Evolutionary conservation across 78 protist species (phyloP).

Genomic region (Mastigamoeba balamuthi): DNA sequence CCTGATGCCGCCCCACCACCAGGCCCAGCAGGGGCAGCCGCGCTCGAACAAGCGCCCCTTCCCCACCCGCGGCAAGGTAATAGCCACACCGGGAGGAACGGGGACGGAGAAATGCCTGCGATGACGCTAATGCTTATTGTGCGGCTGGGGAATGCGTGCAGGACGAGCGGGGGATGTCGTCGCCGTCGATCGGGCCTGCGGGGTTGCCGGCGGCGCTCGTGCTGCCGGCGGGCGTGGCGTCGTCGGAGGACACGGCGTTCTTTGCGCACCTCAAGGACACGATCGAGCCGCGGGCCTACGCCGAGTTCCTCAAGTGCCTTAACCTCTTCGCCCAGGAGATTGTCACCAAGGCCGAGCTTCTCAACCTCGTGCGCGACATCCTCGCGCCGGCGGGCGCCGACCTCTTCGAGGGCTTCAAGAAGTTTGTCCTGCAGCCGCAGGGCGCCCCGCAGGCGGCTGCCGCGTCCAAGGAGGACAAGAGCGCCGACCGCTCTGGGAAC

Average conservation of each 20-base stretch:
- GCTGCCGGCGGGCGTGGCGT: too few relatives aligned
- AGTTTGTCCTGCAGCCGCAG: neutral
- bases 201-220: too few relatives aligned
- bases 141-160: too few relatives aligned
- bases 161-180: too few relatives aligned
- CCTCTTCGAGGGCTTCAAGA: conserved; percentile 45
- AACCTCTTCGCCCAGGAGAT: conserved; percentile 54
- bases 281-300: conserved; percentile 18
- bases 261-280: conserved; percentile 3
- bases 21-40: too few relatives aligned
- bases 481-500: neutral
- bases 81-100: too few relatives aligned
- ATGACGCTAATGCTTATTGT: too few relatives aligned
- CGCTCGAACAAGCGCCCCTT: too few relatives aligned
- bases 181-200: too few relatives aligned
- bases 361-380: conserved; percentile 39
- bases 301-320: conserved; percentile 68
- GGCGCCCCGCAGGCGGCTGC: neutral
- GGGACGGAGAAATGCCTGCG: too few relatives aligned
- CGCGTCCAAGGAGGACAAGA: neutral
- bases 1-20: too few relatives aligned
- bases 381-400: conserved; percentile 30
- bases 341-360: conserved; percentile 41
- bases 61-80: too few relatives aligned
- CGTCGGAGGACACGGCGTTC: conserved; percentile 19